Conservation (phyloP, 768 basidiomycete genomes). For the Boletus sp. region DNA sequence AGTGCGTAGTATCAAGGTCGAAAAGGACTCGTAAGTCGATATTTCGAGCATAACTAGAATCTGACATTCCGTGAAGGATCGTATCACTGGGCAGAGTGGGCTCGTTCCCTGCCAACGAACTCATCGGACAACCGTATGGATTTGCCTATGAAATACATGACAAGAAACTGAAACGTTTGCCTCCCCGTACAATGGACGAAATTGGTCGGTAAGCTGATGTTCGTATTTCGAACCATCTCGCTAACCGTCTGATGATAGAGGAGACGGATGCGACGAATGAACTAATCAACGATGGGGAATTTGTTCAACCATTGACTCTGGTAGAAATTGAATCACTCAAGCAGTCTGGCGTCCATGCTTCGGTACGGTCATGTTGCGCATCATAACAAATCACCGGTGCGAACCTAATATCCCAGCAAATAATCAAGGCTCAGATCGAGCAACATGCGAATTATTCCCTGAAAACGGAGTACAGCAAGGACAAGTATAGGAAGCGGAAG, state of each 20-base stretch:
- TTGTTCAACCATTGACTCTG: constrained; percentile 78
- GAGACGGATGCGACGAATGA: constrained; percentile 98
- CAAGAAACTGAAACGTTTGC: constrained; percentile 62
- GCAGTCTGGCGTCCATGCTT: constrained; percentile 76
- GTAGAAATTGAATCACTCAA: constrained; percentile 85
- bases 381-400: constrained; percentile 3
- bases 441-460: constrained; percentile 88
- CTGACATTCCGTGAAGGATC: constrained; percentile 42
- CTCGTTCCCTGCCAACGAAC: constrained; percentile 71
- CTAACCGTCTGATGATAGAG: constrained; percentile 48
- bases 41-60: background rate
- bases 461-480: constrained; percentile 98
- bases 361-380: constrained; percentile 43
- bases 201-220: constrained; percentile 52
- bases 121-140: constrained; percentile 84
- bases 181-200: constrained; percentile 69
- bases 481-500: constrained; percentile 96
- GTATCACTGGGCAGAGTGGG: constrained; percentile 84
- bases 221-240: background rate
- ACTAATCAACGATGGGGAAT: constrained; percentile 83
- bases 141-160: constrained; percentile 82
- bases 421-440: constrained; percentile 92
- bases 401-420: constrained; percentile 59
- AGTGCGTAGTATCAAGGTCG: constrained; percentile 70
- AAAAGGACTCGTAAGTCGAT: constrained; percentile 62